Evolutionary conservation across 2,329 filamentous ascomycete genomes (phyloP), one percentile per base, ranked within the genome.

Genomic region (Aureobasidium namibiae): DNA sequence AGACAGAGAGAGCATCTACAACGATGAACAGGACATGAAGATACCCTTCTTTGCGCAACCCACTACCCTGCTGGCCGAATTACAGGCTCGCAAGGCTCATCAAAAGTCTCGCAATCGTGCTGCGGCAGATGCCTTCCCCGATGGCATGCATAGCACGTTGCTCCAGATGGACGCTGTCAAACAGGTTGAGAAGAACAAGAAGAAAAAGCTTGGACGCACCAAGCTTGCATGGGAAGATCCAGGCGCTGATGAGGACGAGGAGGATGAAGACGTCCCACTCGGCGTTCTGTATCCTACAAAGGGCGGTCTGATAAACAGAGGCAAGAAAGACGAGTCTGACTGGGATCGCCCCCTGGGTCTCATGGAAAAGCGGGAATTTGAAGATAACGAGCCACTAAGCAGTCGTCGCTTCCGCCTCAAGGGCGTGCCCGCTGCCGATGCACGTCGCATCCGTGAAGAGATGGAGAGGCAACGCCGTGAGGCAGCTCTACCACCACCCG

Each of bases 321-420:
- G 79, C 50, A 72, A 79, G 61, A 42, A 46, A 14, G 80, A 82
- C 59, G 67, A 67, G 57, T 65, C 66, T 49, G 75, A 73, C 67
- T 85, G 63, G 80, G 85, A 73, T 74, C 84, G 76, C 11, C 88
- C 89, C 0, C 71, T 90, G 5, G 89, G 89, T 4, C 72, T 94
- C 59, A 86, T 94, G 78, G 88, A 95, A 69, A 85, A 84, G 66
- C 85, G 90, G 48, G 87, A 95, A 61, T 76, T 94, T 64, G 94
- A 99, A 70, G 94, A 99, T 67, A 94, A 91, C 59, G 94, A 97
- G 70, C 92, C 94, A 0, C 77, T 96, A 21, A 91, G 88, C 66
- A 81, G 81, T 39, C 86, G 92, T 2, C 84, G 89, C 49, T 88
- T 87, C 41, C 82, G 92, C 59, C 78, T 96, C 7, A 81, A 86